phyloP scores from a whole-genome alignment of 371 early-diverging fungal genomes.

The Umbelopsis sp. region DNA sequence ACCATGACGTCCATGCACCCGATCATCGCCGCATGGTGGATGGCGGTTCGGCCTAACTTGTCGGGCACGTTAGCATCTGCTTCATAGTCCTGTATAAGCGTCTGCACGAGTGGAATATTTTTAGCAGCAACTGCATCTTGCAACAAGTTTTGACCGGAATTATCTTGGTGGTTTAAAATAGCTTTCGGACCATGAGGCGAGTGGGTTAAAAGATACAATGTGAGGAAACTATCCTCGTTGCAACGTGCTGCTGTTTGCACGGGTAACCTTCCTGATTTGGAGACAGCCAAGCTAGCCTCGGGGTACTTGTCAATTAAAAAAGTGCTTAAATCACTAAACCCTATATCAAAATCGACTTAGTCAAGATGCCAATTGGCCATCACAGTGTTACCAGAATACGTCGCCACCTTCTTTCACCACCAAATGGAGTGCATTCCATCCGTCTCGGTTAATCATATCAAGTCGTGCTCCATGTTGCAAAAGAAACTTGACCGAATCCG shows the following conservation, averaged over 20 bases:
- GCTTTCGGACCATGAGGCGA: conserved; percentile 21
- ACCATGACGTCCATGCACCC: conserved; percentile 40
- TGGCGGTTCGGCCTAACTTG: conserved; percentile 44
- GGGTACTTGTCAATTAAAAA: conserved; percentile 46
- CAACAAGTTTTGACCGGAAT: conserved; percentile 48
- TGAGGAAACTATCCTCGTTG: conserved; percentile 28
- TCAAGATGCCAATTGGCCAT: not conserved
- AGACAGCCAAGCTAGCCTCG: conserved; percentile 29
- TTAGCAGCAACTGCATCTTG: conserved; percentile 47
- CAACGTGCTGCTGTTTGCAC: conserved; percentile 50
- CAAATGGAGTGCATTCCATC: conserved; percentile 55
- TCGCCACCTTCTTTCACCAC: conserved; percentile 50
- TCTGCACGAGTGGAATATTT: conserved; percentile 35
- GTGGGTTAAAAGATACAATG: conserved; percentile 29
- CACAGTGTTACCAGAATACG: too few relatives aligned
- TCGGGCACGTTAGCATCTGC: conserved; percentile 46
- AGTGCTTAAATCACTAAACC: conserved; percentile 39
- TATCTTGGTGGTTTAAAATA: conserved; percentile 39
- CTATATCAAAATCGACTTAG: conserved; percentile 22
- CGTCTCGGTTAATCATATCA: conserved; percentile 43
- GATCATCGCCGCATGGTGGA: conserved; percentile 57
- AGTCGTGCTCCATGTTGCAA: conserved; percentile 40
- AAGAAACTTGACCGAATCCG: conserved; percentile 39
- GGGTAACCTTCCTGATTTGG: conserved; percentile 52
- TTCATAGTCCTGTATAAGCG: conserved; percentile 31